These are phyloP conservation scores for Sechiopsis laciniata DNA, from an alignment of 306 rosid species.

Conservation along the genomic window DNA sequence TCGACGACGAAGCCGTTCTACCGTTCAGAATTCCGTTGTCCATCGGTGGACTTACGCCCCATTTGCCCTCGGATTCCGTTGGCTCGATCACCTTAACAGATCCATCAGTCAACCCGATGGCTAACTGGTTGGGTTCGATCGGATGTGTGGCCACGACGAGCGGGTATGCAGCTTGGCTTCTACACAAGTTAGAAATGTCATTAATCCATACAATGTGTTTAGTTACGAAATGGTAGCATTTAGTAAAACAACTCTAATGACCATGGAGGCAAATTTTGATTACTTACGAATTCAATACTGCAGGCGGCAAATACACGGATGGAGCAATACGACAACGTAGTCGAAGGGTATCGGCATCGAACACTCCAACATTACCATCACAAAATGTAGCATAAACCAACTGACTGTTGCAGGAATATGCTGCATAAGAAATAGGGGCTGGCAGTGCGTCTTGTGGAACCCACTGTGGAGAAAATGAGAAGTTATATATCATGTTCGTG, in stretches of 20 bases:
- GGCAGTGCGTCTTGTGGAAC: slow-evolving; percentile 69
- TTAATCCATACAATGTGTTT: not conserved
- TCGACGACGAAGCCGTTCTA: slow-evolving; percentile 50
- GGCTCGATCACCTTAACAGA: slow-evolving; percentile 83
- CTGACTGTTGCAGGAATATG: slow-evolving; percentile 71
- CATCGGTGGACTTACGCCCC: slow-evolving; percentile 58
- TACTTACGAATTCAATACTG: slow-evolving; percentile 56
- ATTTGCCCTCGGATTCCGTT: slow-evolving; percentile 54
- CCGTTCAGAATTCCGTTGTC: slow-evolving; percentile 57
- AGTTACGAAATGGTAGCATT: not conserved
- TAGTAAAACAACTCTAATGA: not conserved
- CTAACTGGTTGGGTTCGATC: slow-evolving; percentile 60
- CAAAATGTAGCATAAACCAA: slow-evolving; percentile 55
- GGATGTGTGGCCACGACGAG: slow-evolving; percentile 73
- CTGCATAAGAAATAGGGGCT: slow-evolving; percentile 63
- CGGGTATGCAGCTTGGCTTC: slow-evolving; percentile 60
- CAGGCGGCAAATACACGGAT: slow-evolving; percentile 47
- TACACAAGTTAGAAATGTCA: slow-evolving; percentile 22
- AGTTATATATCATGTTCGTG: slow-evolving; percentile 9
- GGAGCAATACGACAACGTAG: slow-evolving; percentile 79
- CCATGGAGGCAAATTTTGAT: not conserved
- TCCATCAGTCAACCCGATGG: slow-evolving; percentile 70
- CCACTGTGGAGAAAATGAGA: slow-evolving; percentile 52
- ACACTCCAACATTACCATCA: slow-evolving; percentile 75
- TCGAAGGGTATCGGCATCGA: slow-evolving; percentile 68